phyloP scores from a whole-genome alignment of 2,329 filamentous ascomycete genomes.

The Sporothrix mexicana region DNA sequence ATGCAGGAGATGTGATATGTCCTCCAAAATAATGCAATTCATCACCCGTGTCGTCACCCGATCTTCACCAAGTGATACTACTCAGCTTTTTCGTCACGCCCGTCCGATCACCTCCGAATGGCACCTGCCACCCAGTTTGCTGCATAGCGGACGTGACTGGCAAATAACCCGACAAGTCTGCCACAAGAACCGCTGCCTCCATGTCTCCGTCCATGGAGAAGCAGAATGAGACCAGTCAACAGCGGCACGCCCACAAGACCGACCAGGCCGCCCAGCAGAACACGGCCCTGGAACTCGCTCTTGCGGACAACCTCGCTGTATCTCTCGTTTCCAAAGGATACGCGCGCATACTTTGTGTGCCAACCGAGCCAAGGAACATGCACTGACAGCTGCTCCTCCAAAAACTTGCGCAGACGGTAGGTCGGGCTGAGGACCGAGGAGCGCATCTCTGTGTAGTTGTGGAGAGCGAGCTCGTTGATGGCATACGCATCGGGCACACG shows the following conservation, averaged over 20 bases:
- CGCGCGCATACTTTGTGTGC: constrained; percentile 88
- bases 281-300: constrained; percentile 70
- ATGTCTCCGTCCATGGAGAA: constrained; percentile 33
- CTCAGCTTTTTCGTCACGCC: not conserved
- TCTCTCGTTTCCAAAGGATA: constrained; percentile 91
- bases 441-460: constrained; percentile 95
- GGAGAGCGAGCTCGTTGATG: constrained; percentile 88
- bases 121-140: not conserved
- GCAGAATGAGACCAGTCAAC: constrained; percentile 34
- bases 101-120: not conserved
- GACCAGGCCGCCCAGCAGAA: constrained; percentile 58
- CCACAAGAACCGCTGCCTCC: not conserved
- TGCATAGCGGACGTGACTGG: not conserved
- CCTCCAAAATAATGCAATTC: not conserved
- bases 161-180: not conserved
- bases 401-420: constrained; percentile 80
- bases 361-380: constrained; percentile 80
- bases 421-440: constrained; percentile 76
- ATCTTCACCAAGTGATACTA: not conserved
- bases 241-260: constrained; percentile 41
- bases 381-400: constrained; percentile 83
- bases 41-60: not conserved
- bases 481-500: constrained; percentile 81
- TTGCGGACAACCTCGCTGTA: constrained; percentile 81
- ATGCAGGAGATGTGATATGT: constrained; percentile 10